A percentile compares a stretch with the other conserved stretches of the same genome.
Conservation (phyloP, 495 filamentous ascomycete genomes). For the Hapsidospora chrysogenum region DNA sequence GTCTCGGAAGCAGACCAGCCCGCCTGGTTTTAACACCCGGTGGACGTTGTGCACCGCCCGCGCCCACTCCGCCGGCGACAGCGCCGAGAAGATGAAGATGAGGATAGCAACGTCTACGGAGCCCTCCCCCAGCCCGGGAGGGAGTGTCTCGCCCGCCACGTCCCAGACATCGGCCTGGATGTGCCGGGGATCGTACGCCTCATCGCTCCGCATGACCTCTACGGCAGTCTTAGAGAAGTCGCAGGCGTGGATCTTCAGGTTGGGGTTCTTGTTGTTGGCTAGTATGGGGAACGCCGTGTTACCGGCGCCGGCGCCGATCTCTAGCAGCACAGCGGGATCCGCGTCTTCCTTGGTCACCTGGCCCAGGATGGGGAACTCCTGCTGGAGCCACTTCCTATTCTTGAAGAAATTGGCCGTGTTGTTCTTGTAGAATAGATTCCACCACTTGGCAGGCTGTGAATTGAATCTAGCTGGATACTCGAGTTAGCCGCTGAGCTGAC, state of each 20-base stretch:
- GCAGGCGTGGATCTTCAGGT: slow-evolving; percentile 71
- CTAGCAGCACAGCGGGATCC: slow-evolving; percentile 50
- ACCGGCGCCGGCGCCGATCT: slow-evolving; percentile 88
- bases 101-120: slow-evolving; percentile 81
- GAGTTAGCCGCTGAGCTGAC: slow-evolving; percentile 13
- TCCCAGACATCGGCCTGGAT: slow-evolving; percentile 92
- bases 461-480: slow-evolving; percentile 53
- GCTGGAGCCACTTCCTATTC: slow-evolving; percentile 86
- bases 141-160: slow-evolving; percentile 49
- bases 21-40: slow-evolving; percentile 71
- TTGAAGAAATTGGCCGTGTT: slow-evolving; percentile 97
- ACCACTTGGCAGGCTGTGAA: slow-evolving; percentile 77
- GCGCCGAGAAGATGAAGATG: slow-evolving; percentile 92
- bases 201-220: slow-evolving; percentile 64
- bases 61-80: slow-evolving; percentile 72
- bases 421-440: slow-evolving; percentile 92
- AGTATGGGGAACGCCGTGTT: slow-evolving; percentile 92
- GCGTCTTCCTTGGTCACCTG: slow-evolving; percentile 46
- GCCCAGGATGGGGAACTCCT: slow-evolving; percentile 79
- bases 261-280: slow-evolving; percentile 58
- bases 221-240: slow-evolving; percentile 89
- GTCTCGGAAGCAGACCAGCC: slow-evolving; percentile 81
- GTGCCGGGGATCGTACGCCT: slow-evolving; percentile 38
- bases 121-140: slow-evolving; percentile 54
- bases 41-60: slow-evolving; percentile 68